Percentiles rank a stretch among this genome's conserved stretches.
These are phyloP conservation scores for Arabidopsis thaliana DNA, from an alignment of 345 rosid species.

Conservation along the genomic window DNA sequence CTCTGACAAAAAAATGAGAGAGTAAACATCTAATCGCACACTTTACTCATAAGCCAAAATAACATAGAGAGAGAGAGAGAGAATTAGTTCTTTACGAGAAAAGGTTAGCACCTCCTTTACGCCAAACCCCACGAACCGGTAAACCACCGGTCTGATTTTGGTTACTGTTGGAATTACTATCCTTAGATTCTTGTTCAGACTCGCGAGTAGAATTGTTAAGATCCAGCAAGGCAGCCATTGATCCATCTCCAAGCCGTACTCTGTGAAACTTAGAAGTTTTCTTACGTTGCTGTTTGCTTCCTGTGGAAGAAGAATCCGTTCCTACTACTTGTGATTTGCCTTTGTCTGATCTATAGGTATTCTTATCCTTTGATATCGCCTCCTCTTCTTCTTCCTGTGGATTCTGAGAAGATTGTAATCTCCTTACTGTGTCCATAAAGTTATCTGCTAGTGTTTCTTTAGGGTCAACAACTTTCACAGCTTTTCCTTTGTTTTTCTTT, in stretches of 20 bases:
- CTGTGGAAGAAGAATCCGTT: constrained; percentile 26
- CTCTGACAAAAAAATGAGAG: neutral
- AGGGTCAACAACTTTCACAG: constrained; percentile 43
- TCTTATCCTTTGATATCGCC: constrained; percentile 48
- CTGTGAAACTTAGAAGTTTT: constrained; percentile 82
- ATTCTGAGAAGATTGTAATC: constrained; percentile 57
- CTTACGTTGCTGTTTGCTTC: constrained; percentile 63
- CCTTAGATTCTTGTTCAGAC: constrained; percentile 48
- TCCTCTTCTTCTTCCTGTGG: constrained; percentile 54
- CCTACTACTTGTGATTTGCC: constrained; percentile 55
- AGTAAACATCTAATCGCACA: neutral
- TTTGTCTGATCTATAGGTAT: constrained; percentile 61
- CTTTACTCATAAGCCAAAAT: too few relatives aligned
- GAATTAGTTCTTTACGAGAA: constrained; percentile 25
- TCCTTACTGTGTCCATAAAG: constrained; percentile 60
- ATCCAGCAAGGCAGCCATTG: constrained; percentile 69
- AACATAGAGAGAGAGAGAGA: neutral
- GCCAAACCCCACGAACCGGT: constrained; percentile 78
- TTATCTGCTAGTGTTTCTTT: constrained; percentile 64
- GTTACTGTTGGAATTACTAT: constrained; percentile 29
- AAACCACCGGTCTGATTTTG: constrained; percentile 45
- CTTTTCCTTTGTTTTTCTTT: constrained; percentile 59
- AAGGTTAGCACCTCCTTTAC: constrained; percentile 65
- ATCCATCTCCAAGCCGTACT: constrained; percentile 83
- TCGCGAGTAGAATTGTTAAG: constrained; percentile 49